Evolutionary conservation across 1,284 basidiomycete species (phyloP).

Genomic region (Ganoderma resinaceum): DNA sequence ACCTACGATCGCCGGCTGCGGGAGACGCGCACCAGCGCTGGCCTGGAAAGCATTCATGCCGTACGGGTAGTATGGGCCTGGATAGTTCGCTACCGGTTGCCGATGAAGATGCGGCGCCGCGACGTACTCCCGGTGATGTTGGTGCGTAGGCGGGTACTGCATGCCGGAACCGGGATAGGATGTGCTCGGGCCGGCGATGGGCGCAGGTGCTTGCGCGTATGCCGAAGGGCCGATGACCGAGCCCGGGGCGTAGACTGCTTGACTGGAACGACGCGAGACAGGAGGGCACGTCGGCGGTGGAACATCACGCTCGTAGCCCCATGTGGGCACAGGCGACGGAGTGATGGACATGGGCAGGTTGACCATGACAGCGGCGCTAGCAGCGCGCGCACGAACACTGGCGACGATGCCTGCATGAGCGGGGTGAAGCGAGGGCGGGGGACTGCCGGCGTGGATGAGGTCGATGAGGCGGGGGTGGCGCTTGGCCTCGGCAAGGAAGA

Average conservation of each 20-base stretch:
- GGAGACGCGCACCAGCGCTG: not conserved
- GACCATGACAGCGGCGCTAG: conserved; percentile 19
- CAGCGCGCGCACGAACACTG: conserved; percentile 19
- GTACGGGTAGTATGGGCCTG: conserved; percentile 11
- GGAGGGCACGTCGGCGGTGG: conserved; percentile 24
- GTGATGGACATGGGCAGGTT: conserved; percentile 7
- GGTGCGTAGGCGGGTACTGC: conserved; percentile 10
- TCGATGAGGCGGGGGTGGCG: conserved; percentile 38
- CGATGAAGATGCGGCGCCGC: conserved; percentile 2
- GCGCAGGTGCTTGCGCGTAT: conserved; percentile 14
- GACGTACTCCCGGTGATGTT: not conserved
- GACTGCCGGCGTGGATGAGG: conserved; percentile 38
- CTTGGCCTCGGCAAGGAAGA: conserved; percentile 39
- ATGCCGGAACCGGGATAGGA: conserved; percentile 6
- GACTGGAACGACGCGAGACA: not conserved
- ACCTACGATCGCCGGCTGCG: conserved; percentile 16
- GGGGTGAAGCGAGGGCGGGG: conserved; percentile 15
- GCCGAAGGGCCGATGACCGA: conserved; percentile 8
- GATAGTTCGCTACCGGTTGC: conserved; percentile 7
- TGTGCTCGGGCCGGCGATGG: conserved; percentile 11
- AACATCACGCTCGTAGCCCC: conserved; percentile 31
- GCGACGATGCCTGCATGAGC: conserved; percentile 11
- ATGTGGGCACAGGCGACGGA: conserved; percentile 22
- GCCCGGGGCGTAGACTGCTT: not conserved
- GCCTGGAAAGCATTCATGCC: conserved; percentile 3